Evolutionary conservation across 768 basidiomycete genomes (phyloP).

Genomic region (Hypholoma fasciculare): DNA sequence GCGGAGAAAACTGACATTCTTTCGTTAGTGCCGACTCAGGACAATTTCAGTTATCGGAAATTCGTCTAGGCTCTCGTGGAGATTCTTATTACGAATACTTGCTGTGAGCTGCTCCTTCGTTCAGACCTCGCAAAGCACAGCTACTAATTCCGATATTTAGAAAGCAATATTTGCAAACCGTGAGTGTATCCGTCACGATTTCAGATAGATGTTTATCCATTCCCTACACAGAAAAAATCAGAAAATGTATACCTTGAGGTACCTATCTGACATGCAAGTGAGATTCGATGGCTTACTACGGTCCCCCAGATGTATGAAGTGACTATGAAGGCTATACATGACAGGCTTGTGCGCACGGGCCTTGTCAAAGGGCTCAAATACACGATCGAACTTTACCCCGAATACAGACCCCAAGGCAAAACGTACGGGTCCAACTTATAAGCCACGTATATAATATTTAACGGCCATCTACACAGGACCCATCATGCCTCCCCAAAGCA

Average conservation of each 20-base stretch:
- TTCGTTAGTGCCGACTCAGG: slow-evolving; percentile 39
- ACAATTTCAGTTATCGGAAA: slow-evolving; percentile 60
- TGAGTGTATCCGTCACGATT: slow-evolving; percentile 21
- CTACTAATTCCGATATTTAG: slow-evolving; percentile 25
- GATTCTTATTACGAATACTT: slow-evolving; percentile 96
- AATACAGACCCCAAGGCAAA: slow-evolving; percentile 34
- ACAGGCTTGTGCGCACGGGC: slow-evolving; percentile 68
- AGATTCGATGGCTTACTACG: background rate
- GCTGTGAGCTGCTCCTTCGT: slow-evolving; percentile 47
- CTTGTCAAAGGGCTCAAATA: slow-evolving; percentile 59
- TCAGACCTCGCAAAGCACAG: background rate
- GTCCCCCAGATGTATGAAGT: slow-evolving; percentile 76
- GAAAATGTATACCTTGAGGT: slow-evolving; percentile 82
- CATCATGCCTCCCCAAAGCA: slow-evolving; percentile 84
- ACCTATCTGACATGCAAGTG: background rate
- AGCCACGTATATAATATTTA: background rate
- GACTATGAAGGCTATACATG: slow-evolving; percentile 81
- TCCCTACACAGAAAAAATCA: slow-evolving; percentile 54
- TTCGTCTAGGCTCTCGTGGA: slow-evolving; percentile 88
- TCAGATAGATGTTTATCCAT: too few species aligned
- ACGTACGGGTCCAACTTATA: slow-evolving; percentile 24
- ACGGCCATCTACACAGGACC: slow-evolving; percentile 36
- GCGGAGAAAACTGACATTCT: background rate
- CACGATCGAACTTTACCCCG: slow-evolving; percentile 79
- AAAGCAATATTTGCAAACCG: slow-evolving; percentile 87